Conservation (phyloP, 768 basidiomycete species). For the Trametes elegans region DNA sequence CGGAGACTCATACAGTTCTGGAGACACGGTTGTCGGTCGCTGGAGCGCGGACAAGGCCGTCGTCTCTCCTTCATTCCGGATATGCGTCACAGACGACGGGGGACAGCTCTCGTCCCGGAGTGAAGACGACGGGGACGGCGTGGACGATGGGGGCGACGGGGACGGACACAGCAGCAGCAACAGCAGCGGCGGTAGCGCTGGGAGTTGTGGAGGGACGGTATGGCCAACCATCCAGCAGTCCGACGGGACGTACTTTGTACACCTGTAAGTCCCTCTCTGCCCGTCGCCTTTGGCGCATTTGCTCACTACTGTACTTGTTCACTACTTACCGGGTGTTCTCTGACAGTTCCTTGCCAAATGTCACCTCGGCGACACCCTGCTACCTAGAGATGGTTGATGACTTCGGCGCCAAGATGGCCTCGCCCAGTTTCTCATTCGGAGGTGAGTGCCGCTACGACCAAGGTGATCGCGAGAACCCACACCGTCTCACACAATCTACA, state of each 20-base stretch:
- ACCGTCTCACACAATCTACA: neutral
- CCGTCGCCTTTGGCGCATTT: neutral
- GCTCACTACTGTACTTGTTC: neutral
- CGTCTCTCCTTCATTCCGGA: conserved; percentile 34
- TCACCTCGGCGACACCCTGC: conserved; percentile 22
- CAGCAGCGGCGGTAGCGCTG: neutral
- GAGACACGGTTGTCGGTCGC: conserved; percentile 32
- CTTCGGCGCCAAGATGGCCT: conserved; percentile 26
- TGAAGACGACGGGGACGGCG: neutral
- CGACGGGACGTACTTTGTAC: conserved; percentile 26
- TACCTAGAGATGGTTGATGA: conserved; percentile 33
- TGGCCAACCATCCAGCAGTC: conserved; percentile 29
- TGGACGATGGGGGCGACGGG: neutral
- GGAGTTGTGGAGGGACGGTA: conserved; percentile 26
- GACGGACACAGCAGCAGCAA: neutral
- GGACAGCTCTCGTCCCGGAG: neutral
- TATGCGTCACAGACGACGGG: conserved; percentile 26
- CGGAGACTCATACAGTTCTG: conserved; percentile 28
- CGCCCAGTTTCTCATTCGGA: conserved; percentile 31
- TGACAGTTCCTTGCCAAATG: conserved; percentile 27
- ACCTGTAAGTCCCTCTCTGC: conserved; percentile 23
- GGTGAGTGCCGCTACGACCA: too few relatives aligned
- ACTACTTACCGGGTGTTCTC: too few relatives aligned
- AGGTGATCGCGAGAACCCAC: too few relatives aligned
- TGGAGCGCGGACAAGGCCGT: conserved; percentile 29